Evolutionary conservation across 192 early-diverging fungal genomes (phyloP).

Genomic region (Backusella australiensis): DNA sequence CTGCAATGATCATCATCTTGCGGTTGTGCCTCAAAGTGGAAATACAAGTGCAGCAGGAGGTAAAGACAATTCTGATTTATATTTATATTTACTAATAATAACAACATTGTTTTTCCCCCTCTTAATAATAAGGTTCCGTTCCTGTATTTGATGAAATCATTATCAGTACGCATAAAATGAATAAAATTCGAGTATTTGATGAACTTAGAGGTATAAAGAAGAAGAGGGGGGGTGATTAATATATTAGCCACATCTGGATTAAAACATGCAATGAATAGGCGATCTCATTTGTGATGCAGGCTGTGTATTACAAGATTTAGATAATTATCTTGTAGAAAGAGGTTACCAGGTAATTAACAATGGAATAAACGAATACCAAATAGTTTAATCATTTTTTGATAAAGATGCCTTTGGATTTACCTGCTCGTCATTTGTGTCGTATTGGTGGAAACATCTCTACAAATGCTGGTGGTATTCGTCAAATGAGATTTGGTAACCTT

Average conservation of each 20-base stretch:
- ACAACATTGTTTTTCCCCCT: conserved; percentile 17
- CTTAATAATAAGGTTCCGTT: conserved; percentile 66
- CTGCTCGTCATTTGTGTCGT: conserved; percentile 83
- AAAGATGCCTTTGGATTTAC: conserved; percentile 87
- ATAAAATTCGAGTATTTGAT: conserved; percentile 67
- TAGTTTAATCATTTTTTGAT: not conserved
- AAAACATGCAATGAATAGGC: conserved; percentile 42
- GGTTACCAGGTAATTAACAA: conserved; percentile 68
- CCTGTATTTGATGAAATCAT: conserved; percentile 97
- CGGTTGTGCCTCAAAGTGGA: conserved; percentile 96
- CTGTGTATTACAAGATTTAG: conserved; percentile 84
- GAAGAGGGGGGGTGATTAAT: not conserved
- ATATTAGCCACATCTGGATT: not conserved
- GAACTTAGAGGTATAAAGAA: conserved; percentile 68
- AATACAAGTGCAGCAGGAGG: conserved; percentile 97
- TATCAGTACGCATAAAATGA: conserved; percentile 76
- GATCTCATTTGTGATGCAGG: conserved; percentile 54
- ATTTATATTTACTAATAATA: not conserved
- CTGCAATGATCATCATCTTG: conserved; percentile 80
- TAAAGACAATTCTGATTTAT: not conserved
- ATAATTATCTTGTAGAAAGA: conserved; percentile 74
- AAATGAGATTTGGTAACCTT: conserved; percentile 88
- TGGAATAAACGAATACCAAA: not conserved
- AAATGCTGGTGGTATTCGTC: conserved; percentile 85
- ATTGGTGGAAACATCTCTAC: conserved; percentile 97